phyloP scores from a whole-genome alignment of 768 basidiomycete genomes.

The Galerina sulciceps region DNA sequence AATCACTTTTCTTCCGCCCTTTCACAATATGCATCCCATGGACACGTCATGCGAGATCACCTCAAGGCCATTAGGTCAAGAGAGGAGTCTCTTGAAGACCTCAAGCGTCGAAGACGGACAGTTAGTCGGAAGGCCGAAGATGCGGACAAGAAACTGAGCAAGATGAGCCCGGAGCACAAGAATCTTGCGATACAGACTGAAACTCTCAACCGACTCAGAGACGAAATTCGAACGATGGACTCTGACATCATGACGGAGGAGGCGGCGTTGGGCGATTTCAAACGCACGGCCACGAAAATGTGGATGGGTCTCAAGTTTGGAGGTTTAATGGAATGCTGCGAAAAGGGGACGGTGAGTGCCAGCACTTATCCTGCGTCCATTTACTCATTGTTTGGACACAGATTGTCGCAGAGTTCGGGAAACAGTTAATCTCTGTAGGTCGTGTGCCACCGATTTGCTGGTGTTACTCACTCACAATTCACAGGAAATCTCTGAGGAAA shows the following conservation, averaged over 20 bases:
- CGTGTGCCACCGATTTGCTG: not conserved
- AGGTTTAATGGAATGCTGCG: slow-evolving; percentile 80
- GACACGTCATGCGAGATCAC: slow-evolving; percentile 69
- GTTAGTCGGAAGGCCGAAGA: slow-evolving; percentile 75
- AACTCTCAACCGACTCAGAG: slow-evolving; percentile 65
- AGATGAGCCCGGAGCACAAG: slow-evolving; percentile 91
- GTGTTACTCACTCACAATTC: not conserved
- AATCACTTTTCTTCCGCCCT: slow-evolving; percentile 70
- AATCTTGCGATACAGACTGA: slow-evolving; percentile 77
- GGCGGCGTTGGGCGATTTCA: slow-evolving; percentile 80
- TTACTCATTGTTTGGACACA: slow-evolving; percentile 21
- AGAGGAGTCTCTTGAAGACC: slow-evolving; percentile 82
- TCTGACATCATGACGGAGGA: slow-evolving; percentile 85
- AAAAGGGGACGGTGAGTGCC: slow-evolving; percentile 67
- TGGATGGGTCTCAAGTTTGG: slow-evolving; percentile 90
- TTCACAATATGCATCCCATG: slow-evolving; percentile 70
- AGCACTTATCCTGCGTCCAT: not conserved
- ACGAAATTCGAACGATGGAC: slow-evolving; percentile 80
- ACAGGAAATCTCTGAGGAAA: slow-evolving; percentile 82
- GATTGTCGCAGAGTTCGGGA: slow-evolving; percentile 62
- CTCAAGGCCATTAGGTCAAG: slow-evolving; percentile 84
- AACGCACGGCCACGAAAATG: slow-evolving; percentile 66
- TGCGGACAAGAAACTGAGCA: slow-evolving; percentile 87
- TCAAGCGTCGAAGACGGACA: slow-evolving; percentile 70
- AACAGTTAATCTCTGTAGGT: slow-evolving; percentile 50